These are phyloP conservation scores for Pythium periplocum DNA, from an alignment of 352 stramenopile species.

Conservation along the genomic window DNA sequence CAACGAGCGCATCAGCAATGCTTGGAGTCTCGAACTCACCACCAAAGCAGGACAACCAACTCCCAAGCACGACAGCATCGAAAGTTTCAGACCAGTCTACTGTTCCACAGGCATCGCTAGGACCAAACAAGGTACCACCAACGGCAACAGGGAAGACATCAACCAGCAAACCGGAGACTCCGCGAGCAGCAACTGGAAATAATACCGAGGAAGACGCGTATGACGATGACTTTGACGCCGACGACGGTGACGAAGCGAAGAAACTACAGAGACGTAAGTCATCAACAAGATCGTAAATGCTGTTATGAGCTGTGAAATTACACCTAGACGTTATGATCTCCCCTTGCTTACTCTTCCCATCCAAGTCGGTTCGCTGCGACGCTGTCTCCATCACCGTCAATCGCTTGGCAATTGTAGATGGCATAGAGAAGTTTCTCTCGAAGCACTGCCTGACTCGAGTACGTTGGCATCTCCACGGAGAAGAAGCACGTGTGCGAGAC, in stretches of 20 bases:
- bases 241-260: slow-evolving; percentile 19
- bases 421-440: slow-evolving; percentile 83
- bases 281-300: slow-evolving; percentile 2
- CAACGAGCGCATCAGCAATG: no score
- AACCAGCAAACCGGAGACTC: not conserved
- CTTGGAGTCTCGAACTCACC: no score
- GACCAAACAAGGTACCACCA: no score
- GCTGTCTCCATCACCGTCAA: slow-evolving; percentile 84
- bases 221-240: slow-evolving; percentile 47
- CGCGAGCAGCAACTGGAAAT: not conserved
- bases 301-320: not conserved
- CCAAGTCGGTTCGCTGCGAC: slow-evolving; percentile 69
- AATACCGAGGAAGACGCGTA: slow-evolving; percentile 33
- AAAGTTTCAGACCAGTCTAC: no score
- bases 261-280: slow-evolving; percentile 13
- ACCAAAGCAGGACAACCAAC: no score
- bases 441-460: slow-evolving; percentile 81
- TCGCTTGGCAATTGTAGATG: slow-evolving; percentile 93
- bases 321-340: no score
- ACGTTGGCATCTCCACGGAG: slow-evolving; percentile 92
- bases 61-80: no score
- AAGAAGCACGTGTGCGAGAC: slow-evolving; percentile 99
- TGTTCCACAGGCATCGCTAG: no score
- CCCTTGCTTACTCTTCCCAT: slow-evolving; percentile 54
- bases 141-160: slow-evolving; percentile 3